phyloP scores from a whole-genome alignment of 2,329 filamentous ascomycete genomes.

The Aspergillus alliaceus region DNA sequence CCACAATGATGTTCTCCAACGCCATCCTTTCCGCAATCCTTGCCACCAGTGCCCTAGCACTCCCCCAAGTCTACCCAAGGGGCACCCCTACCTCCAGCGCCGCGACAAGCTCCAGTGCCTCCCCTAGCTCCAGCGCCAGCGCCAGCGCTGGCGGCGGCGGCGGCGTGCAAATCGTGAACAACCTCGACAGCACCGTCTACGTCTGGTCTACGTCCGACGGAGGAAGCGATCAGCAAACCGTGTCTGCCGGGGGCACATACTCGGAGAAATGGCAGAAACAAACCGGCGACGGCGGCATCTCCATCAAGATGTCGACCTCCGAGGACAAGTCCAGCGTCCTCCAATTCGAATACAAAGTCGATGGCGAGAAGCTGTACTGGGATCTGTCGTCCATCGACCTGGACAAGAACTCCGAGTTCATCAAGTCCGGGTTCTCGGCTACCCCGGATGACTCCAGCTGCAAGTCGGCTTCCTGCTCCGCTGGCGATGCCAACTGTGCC shows the following conservation, averaged over 20 bases:
- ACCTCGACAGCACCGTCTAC: constrained; percentile 24
- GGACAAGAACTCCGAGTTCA: constrained; percentile 17
- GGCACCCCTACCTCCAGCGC: constrained; percentile 3
- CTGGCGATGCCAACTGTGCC: constrained; percentile 25
- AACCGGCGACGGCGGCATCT: constrained; percentile 32
- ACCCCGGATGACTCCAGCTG: constrained; percentile 24
- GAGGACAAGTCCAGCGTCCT: constrained; percentile 21
- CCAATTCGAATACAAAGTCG: constrained; percentile 35
- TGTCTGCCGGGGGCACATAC: constrained; percentile 21
- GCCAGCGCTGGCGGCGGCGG: constrained; percentile 12
- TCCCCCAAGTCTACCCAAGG: neutral
- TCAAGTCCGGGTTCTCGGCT: constrained; percentile 26
- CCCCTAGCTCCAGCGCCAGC: constrained; percentile 2
- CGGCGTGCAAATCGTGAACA: constrained; percentile 28
- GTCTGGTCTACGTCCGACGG: constrained; percentile 27
- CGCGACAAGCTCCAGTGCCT: neutral
- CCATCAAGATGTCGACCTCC: constrained; percentile 31
- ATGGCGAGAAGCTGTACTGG: constrained; percentile 27
- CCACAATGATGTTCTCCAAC: constrained; percentile 14
- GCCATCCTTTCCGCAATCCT: constrained; percentile 9
- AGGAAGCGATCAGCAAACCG: constrained; percentile 20
- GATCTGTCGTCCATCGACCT: constrained; percentile 34
- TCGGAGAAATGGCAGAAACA: constrained; percentile 29
- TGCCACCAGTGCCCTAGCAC: constrained; percentile 10
- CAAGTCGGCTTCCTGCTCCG: constrained; percentile 21